A percentile compares a stretch with the other conserved stretches of the same genome.
Conservation (phyloP, 2,329 filamentous ascomycete species). For the Fusarium decemcellulare region DNA sequence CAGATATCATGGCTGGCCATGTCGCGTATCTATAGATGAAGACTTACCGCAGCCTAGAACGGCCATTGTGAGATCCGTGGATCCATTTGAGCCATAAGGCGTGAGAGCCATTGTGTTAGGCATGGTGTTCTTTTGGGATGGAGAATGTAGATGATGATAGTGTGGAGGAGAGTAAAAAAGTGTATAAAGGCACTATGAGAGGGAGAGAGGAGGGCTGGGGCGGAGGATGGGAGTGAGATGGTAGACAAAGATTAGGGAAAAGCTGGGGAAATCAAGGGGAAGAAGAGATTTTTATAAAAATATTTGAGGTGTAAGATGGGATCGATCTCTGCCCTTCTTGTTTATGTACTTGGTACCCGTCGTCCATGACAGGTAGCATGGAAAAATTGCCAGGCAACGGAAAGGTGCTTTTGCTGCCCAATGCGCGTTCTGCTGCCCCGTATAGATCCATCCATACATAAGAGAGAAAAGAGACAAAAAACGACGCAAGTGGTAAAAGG, state of each 20-base stretch:
- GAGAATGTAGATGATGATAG: constrained; percentile 13
- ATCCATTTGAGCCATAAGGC: constrained; percentile 53
- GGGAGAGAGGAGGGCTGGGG: constrained; percentile 9
- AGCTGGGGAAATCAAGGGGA: constrained; percentile 30
- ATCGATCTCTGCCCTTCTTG: constrained; percentile 25
- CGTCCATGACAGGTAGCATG: background rate
- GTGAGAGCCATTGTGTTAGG: constrained; percentile 48
- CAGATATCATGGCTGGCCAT: background rate
- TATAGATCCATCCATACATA: constrained; percentile 1
- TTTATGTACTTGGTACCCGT: constrained; percentile 21
- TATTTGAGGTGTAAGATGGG: constrained; percentile 28
- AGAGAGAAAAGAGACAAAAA: constrained; percentile 15
- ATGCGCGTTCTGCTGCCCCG: constrained; percentile 39
- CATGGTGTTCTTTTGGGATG: constrained; percentile 41
- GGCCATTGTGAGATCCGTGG: constrained; percentile 76
- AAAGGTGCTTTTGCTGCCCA: constrained; percentile 48
- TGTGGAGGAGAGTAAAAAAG: constrained; percentile 8
- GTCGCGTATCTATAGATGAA: constrained; percentile 32
- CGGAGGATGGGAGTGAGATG: constrained; percentile 18
- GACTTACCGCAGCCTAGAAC: constrained; percentile 84
- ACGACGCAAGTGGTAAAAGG: constrained; percentile 40
- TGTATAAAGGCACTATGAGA: constrained; percentile 3
- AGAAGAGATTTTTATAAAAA: constrained; percentile 32
- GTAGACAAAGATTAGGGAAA: constrained; percentile 23
- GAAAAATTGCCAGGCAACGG: constrained; percentile 39